Evolutionary conservation across 768 basidiomycete genomes (phyloP).

Genomic region (Baorangia bicolor): DNA sequence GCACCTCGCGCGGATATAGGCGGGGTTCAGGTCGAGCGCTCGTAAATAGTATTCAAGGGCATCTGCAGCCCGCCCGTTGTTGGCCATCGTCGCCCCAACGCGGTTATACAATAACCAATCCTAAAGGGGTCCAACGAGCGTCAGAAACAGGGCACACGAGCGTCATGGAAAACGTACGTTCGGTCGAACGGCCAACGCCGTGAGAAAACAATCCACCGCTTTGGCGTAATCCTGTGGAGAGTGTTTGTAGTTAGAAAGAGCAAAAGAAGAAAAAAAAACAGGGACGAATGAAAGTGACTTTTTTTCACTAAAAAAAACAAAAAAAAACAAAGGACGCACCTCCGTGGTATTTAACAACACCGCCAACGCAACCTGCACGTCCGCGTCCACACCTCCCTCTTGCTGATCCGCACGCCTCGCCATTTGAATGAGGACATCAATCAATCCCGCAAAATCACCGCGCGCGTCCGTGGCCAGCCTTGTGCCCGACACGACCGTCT

Average conservation of each 20-base stretch:
- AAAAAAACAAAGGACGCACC: conserved; percentile 42
- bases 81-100: conserved; percentile 92
- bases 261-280: neutral
- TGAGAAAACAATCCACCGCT: conserved; percentile 90
- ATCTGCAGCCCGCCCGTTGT: conserved; percentile 73
- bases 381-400: conserved; percentile 75
- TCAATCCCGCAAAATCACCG: conserved; percentile 48
- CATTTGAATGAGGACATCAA: conserved; percentile 80
- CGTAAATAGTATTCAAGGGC: conserved; percentile 86
- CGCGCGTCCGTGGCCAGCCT: conserved; percentile 29
- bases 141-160: neutral
- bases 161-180: conserved; percentile 51
- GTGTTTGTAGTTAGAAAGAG: neutral
- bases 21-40: conserved; percentile 84
- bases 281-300: neutral
- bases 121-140: conserved; percentile 36
- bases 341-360: conserved; percentile 91
- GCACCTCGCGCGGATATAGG: conserved; percentile 86
- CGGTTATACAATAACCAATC: conserved; percentile 93
- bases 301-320: too few species aligned
- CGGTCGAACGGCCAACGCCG: conserved; percentile 85
- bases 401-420: conserved; percentile 51
- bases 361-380: conserved; percentile 93
- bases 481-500: conserved; percentile 41
- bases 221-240: conserved; percentile 75